These are phyloP conservation scores for Ogataea henricii DNA, from an alignment of 805 yeast species.

Conservation along the genomic window DNA sequence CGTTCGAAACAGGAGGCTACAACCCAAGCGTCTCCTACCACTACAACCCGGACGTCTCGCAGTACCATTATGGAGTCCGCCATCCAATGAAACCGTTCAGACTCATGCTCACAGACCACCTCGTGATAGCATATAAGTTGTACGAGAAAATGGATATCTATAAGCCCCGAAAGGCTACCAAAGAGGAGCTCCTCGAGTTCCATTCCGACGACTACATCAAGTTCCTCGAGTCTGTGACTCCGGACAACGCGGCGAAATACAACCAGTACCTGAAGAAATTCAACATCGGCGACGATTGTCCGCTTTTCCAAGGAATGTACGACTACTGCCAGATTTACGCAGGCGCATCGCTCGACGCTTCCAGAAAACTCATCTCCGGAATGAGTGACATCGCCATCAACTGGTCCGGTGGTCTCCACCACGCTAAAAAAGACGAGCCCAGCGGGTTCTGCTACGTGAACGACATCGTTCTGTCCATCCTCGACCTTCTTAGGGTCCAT, in stretches of 20 bases:
- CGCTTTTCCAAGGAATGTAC: constrained; percentile 92
- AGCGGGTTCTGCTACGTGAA: constrained; percentile 94
- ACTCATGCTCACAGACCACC: constrained; percentile 88
- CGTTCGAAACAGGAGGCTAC: constrained; percentile 40
- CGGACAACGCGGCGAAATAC: constrained; percentile 65
- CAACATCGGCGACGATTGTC: constrained; percentile 93
- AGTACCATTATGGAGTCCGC: constrained; percentile 85
- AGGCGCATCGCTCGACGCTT: constrained; percentile 94
- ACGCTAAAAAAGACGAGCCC: constrained; percentile 93
- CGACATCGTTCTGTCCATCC: constrained; percentile 87
- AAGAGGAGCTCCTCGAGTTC: constrained; percentile 75
- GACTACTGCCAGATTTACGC: constrained; percentile 87
- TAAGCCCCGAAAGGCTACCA: constrained; percentile 79
- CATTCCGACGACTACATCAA: constrained; percentile 87
- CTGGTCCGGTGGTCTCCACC: constrained; percentile 97
- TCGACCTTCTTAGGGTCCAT: constrained; percentile 83
- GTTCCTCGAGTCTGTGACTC: constrained; percentile 74
- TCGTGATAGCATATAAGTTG: constrained; percentile 80
- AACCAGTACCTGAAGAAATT: constrained; percentile 63
- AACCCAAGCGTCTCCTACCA: constrained; percentile 80
- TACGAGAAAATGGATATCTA: constrained; percentile 90
- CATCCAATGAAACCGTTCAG: constrained; percentile 99
- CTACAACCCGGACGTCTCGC: constrained; percentile 76
- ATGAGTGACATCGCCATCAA: constrained; percentile 93
- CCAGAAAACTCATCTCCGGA: constrained; percentile 80